Evolutionary conservation across 2,329 filamentous ascomycete genomes (phyloP), one percentile per base, ranked within the genome.

Genomic region (Apiospora saccharicola): DNA sequence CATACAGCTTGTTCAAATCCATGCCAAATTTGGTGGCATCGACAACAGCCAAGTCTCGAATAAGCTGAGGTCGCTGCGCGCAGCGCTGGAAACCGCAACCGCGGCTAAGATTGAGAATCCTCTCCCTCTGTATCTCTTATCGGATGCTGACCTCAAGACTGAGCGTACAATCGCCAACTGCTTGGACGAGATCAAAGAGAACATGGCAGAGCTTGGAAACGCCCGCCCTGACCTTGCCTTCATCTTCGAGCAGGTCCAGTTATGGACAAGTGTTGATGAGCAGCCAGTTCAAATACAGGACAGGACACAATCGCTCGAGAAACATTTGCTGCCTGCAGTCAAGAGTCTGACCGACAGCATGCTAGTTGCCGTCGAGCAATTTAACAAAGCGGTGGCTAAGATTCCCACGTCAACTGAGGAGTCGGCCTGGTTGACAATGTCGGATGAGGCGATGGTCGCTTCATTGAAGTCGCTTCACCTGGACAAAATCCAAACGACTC

Each of bases 351-450:
- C 92, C 67, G 93, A 97, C 81, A 89, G 90, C 69, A 89, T 96
- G 41, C 90, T 98, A 1, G 92, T 96, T 47, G 92, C 93, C 0
- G 87, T 97, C 68, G 94, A 98, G 80, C 90, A 91, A 74, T 87
- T 93, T 67, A 89, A 90, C 72, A 89, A 89, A 73, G 83, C 86
- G 2, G 83, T 90, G 12, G 81, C 84, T 14, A 84, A 85, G 4
- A 82, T 91, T 1, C 90, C 92, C 1, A 79, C 82, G 5, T 89
- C 91, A 1, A 85, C 85, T 1, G 90, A 94, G 46, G 90, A 92
- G 61, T 77, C 85, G 0, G 85, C 87, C 2, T 94, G 93, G 90
- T 81, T 95, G 12, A 80, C 89, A 1, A 86, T 86, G 64, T 85
- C 89, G 73, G 88, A 87, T 73, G 85, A 88, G 34, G 83, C 84